Evolutionary conservation across 306 rosid genomes (phyloP), one percentile per base, ranked within the genome.

Genomic region (Sindora glabra): DNA sequence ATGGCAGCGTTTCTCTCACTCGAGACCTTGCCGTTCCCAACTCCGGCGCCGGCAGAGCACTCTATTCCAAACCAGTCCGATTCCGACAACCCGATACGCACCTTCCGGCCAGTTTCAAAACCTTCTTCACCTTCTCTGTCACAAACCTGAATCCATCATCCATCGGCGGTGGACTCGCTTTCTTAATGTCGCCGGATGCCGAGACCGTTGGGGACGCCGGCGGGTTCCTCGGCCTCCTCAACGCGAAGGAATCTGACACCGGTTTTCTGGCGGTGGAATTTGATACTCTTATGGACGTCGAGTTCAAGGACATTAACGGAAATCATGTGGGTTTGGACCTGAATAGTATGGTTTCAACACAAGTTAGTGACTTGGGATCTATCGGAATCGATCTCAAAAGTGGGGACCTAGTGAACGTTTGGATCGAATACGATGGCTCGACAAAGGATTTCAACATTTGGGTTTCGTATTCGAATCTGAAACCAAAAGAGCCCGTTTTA

Each of bases 301-400:
- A 84, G 66, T 94, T 83, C 65, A 77, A 79, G 39, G 99, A 94
- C 67, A 82, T 89, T 69, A 94, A 94, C 15, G 89, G 99, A 2
- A 94, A 94, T 76, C 99, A 94, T 62, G 99, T 94, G 14, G 99
- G 97, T 1, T 72, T 94, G 80, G 96, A 94, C 80, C 78, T 86
- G 26, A 89, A 80, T 66, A 81, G 80, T 39, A 81, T 89, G 76
- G 81, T 94, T 33, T 94, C 97, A 1, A 48, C 71, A 0, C 73
- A 77, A 57, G 83, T 71, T 23, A 60, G 74, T 12, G 90, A 94
- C 69, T 74, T 94, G 78, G 84, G 23, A 4, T 56, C 74, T 14
- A 25, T 73, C 30, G 95, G 65, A 13, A 25, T 94, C 32, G 97
- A 94, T 80, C 90, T 94, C 21, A 94, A 86, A 58, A 89, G 94